Base-by-base conservation (phyloP, 176 grass and related monocot species). In the Eragrostis nindensis region DNA sequence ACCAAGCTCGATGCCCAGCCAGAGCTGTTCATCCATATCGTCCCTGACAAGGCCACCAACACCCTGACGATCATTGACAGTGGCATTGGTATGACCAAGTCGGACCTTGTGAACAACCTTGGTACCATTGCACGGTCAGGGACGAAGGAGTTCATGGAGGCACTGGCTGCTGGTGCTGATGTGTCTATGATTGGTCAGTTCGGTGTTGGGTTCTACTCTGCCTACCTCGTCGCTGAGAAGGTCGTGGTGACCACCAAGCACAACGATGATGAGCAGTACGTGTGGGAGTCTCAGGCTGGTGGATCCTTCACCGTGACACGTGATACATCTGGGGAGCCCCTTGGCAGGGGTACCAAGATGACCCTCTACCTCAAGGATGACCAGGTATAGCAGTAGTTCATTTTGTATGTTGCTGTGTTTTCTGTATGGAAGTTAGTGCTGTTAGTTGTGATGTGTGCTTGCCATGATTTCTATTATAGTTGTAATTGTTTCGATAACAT, bases 171-270 rank as follows among this genome's bases (percentile, higher is more conserved):
- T 49, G 96, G 96, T 72, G 96, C 96, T n/a, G 96, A 99, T 73
- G 96, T 99, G 21, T 95, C 92, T 66, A 99, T 99, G 96, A 95
- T 99, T 55, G 96, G 96, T 50, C 96, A 98, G 75, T 95, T 98
- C 15, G 96, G 96, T 82, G 96, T 98, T 0, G 92, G 96, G 5
- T 99, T 99, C 80, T 99, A 99, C 80, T 99, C 96, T 53, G 84
- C 96, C 18, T 99, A 99, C 44, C 92, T 99, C 71, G 96, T 99
- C 7, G 86, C 96, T 4, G 92, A 99, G 82, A 91, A 82, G 77
- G 96, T 99, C 0, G 82, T 99, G 42, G 96, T 99, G 50, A 93
- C 76, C 24, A 74, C 82, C 78, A 99, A 99, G 82, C 92, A 99
- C 88, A 95, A 99, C 0, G 92, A 99, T 70, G 96, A 99, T 29